Evolutionary conservation across 108 stramenopile genomes (phyloP).

Genomic region (Skeletonema tropicum): DNA sequence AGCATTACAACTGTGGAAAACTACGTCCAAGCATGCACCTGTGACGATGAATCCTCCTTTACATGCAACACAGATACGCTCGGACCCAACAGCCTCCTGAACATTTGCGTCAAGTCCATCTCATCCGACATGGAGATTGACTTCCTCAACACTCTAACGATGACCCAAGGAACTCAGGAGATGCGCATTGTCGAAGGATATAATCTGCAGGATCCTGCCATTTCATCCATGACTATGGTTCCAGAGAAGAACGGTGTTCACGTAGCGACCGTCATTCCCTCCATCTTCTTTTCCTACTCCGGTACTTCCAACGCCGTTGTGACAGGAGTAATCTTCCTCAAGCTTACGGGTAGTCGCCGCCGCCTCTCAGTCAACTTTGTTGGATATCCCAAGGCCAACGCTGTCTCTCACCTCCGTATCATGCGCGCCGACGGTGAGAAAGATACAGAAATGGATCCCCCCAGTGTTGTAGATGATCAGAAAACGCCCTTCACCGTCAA

Average conservation of each 20-base stretch:
- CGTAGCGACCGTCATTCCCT: slow-evolving; percentile 26
- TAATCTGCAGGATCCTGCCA: slow-evolving; percentile 6
- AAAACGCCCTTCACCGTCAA: background rate
- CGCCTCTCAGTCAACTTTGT: slow-evolving; percentile 1
- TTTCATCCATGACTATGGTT: slow-evolving; percentile 9
- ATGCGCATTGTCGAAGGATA: slow-evolving; percentile 9
- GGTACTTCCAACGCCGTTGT: background rate
- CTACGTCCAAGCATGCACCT: slow-evolving; percentile 46
- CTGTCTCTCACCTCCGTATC: background rate
- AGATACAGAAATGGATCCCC: background rate
- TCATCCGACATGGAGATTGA: slow-evolving; percentile 34
- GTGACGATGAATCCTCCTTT: slow-evolving; percentile 18
- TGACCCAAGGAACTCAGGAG: slow-evolving; percentile 21
- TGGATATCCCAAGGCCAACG: background rate
- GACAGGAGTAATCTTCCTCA: background rate
- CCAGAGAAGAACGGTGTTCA: slow-evolving; percentile 14
- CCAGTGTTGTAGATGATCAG: background rate
- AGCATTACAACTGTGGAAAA: slow-evolving; percentile 24
- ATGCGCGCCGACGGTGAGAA: slow-evolving; percentile 4
- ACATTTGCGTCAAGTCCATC: slow-evolving; percentile 28
- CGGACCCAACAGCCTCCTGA: slow-evolving; percentile 18
- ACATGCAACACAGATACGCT: slow-evolving; percentile 25
- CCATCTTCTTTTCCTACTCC: slow-evolving; percentile 1
- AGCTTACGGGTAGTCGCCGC: background rate
- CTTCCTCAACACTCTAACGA: slow-evolving; percentile 10